Base-by-base conservation (phyloP, 257 asterid species). In the Apocynum venetum region DNA sequence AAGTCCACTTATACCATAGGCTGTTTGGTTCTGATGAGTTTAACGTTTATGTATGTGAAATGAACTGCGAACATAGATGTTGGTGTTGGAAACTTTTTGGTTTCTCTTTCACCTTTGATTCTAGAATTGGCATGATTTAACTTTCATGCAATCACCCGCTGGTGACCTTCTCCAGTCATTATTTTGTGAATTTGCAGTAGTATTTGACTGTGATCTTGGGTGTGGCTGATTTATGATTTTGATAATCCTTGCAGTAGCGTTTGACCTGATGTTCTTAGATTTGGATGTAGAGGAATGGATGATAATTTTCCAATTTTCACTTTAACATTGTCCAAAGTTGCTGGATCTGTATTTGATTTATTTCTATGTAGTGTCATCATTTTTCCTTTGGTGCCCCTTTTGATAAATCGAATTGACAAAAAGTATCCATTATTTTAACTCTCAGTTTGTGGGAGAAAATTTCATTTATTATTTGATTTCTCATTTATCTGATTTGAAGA, bases 401-500 rank as follows among this genome's bases (percentile, higher is more conserved):
- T 10, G 57, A 4, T n/a, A 61, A 15, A 63, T 73, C 44, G 12
- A 74, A 46, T 43, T 25, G 20, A 19, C 31, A 51, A 61, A 43
- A 8, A 8, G 14, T 53, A 19, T 14, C 19, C 12, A 2, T 41
- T 67, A 2, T 67, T 15, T 41, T 19, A 38, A 40, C 72, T 67
- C 51, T 41, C 72, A 41, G 35, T 41, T 67, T 41, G 47, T 57
- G 76, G 61, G 51, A 40, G 61, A 47, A 56, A 11, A 35, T 20
- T 56, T 36, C 66, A 57, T 75, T 68, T 80, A 74, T 36, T 72
- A 53, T 78, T 59, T 76, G 72, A 73, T 76, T 76, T 76, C 96
- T 90, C 91, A 88, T 89, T 88, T 82, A 85, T 87, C 95, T 90
- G 87, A 89, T 96, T 89, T 89, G 92, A 89, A 88, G 88, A 86